phyloP scores from a whole-genome alignment of 306 rosid genomes.

The Glycyrrhiza uralensis region DNA sequence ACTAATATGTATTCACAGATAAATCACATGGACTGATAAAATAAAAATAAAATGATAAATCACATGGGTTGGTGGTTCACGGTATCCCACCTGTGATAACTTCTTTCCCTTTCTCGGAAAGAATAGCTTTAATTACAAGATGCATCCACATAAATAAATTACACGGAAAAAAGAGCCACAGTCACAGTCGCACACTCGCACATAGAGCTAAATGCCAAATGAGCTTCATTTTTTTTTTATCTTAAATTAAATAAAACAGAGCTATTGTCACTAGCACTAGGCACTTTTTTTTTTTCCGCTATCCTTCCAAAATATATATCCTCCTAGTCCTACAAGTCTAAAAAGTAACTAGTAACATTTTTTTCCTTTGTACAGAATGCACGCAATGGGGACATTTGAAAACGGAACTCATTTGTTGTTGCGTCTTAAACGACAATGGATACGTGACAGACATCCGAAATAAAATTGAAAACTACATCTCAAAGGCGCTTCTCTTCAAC shows the following conservation, averaged over 20 bases:
- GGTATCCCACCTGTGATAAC: no score
- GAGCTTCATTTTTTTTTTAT: not conserved
- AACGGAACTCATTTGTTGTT: not conserved
- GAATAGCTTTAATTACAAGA: constrained; percentile 30
- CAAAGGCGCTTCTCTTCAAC: constrained; percentile 14
- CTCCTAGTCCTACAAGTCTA: no score
- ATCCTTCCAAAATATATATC: not conserved
- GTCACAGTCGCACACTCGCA: no score
- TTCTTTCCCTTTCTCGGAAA: constrained; percentile 34
- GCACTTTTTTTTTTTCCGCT: not conserved
- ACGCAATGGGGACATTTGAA: not conserved
- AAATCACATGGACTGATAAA: no score
- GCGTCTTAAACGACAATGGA: no score
- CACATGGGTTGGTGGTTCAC: no score
- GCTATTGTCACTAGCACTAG: not conserved
- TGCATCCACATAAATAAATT: not conserved
- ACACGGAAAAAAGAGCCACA: not conserved
- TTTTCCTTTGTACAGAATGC: constrained; percentile 28
- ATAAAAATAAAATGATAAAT: no score
- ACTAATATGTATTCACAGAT: no score
- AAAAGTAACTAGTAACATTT: not conserved
- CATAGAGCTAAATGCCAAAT: not conserved
- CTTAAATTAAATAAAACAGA: no score
- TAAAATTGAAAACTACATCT: not conserved
- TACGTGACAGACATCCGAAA: not conserved